Evolutionary conservation across 805 yeast genomes (phyloP).

Genomic region (Danielia oregonensis): DNA sequence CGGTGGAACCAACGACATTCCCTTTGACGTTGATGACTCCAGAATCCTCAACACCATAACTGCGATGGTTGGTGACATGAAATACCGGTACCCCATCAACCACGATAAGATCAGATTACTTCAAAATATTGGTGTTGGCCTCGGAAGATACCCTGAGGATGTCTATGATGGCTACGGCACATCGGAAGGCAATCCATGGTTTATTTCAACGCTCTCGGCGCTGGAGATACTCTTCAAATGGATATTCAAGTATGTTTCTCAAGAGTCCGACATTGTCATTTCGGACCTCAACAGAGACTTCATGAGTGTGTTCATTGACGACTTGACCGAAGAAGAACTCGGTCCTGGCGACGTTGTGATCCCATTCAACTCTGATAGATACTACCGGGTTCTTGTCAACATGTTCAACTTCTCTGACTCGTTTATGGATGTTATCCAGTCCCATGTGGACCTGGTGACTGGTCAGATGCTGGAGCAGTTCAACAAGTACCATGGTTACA

Average conservation of each 20-base stretch:
- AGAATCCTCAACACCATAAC: constrained; percentile 60
- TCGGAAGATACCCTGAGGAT: constrained; percentile 95
- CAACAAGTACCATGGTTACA: constrained; percentile 71
- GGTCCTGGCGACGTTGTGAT: constrained; percentile 19
- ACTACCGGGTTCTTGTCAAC: constrained; percentile 40
- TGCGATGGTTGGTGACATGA: constrained; percentile 65
- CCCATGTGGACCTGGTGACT: constrained; percentile 52
- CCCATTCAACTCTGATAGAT: constrained; percentile 41
- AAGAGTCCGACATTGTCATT: constrained; percentile 43
- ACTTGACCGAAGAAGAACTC: constrained; percentile 4
- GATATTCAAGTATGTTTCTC: constrained; percentile 40
- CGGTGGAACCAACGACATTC: constrained; percentile 37
- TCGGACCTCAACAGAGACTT: constrained; percentile 26
- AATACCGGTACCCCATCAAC: constrained; percentile 73
- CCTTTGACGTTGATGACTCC: constrained; percentile 59
- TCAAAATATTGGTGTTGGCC: constrained; percentile 50
- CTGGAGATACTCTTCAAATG: constrained; percentile 59
- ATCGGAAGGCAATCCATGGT: constrained; percentile 92
- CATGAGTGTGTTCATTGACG: constrained; percentile 28
- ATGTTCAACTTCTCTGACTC: constrained; percentile 63
- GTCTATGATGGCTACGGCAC: constrained; percentile 71
- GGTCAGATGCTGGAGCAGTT: constrained; percentile 89
- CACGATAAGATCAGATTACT: constrained; percentile 38
- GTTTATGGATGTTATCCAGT: constrained; percentile 54
- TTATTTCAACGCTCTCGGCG: constrained; percentile 69